Base-by-base conservation (phyloP, 225 moss, liverwort and hornwort species). In the Marchantia paleacea region DNA sequence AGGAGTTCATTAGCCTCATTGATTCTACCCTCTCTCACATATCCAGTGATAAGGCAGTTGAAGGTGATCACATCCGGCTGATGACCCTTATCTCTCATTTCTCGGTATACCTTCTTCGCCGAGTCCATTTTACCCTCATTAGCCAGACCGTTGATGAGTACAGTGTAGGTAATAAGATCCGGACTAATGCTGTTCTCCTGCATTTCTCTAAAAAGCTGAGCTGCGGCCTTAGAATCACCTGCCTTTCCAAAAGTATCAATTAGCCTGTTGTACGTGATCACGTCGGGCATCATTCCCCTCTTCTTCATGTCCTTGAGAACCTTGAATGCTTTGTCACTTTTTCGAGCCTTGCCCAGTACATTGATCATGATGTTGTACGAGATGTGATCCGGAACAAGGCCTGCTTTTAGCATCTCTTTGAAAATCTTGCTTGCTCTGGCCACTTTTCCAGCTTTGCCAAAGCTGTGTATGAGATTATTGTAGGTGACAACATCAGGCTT, bases 211-310 rank as follows among this genome's bases (percentile, higher is more conserved):
- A 86, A 89, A 14, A 91, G 79, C 13, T 49, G 60, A 48, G 72
- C 62, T 13, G 89, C 87, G 55, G 84, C 80, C 66, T 78, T 85
- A 78, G 77, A 74, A 76, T 89, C 86, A n/a, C 89, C 89, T 53
- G 72, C 86, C 80, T 86, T 88, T 73, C 91, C 87, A 81, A 91
- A 87, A 62, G 87, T 86, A 57, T 91, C 89, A 65, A 91, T 91
- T n/a, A 91, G 83, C 73, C 87, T 86, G 81, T 89, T 91, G 80
- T 89, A 91, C 12, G 88, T 89, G 22, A 89, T 62, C 13, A 88
- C 86, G 71, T 91, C 89, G 1, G 89, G 86, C 14, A 58, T 80
- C 84, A 89, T 83, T 51, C 85, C 89, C 73, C 81, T 83, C 64
- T 79, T 72, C 82, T 84, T 86, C 89, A 91, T 91, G 47, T 88